Percentiles rank a stretch among this genome's conserved stretches.
Conservation (phyloP, 768 basidiomycete species). For the Mycena olivaceomarginata region DNA sequence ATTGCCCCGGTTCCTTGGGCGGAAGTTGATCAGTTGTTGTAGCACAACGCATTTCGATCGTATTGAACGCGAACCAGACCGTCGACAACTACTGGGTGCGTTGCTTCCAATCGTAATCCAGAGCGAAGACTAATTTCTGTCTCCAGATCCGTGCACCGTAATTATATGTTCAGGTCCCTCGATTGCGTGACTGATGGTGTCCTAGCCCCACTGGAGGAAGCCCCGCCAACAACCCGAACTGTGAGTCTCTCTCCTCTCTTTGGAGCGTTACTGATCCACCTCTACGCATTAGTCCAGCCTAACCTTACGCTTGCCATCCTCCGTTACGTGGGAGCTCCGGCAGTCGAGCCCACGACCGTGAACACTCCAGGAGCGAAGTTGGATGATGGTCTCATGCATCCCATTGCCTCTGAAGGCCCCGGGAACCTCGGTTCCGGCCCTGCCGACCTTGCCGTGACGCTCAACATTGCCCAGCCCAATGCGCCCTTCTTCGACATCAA, state of each 20-base stretch:
- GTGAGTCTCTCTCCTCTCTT: constrained; percentile 17
- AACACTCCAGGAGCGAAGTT: constrained; percentile 47
- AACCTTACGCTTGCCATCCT: constrained; percentile 62
- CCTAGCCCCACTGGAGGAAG: constrained; percentile 47
- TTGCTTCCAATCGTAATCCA: background rate
- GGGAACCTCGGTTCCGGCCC: constrained; percentile 38
- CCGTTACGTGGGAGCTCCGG: constrained; percentile 59
- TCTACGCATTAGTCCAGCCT: constrained; percentile 44
- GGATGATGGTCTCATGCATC: constrained; percentile 53
- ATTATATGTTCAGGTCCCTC: background rate
- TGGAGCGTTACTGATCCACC: fast-evolving
- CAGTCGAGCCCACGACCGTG: constrained; percentile 55
- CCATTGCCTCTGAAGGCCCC: constrained; percentile 31
- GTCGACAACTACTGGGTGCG: constrained; percentile 63
- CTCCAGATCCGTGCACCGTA: background rate
- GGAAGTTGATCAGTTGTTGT: background rate
- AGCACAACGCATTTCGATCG: constrained; percentile 61
- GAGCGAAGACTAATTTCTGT: too few species aligned
- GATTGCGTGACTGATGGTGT: too few species aligned
- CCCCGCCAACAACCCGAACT: constrained; percentile 51
- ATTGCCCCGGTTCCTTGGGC: background rate
- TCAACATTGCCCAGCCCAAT: constrained; percentile 40
- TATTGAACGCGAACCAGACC: constrained; percentile 63
- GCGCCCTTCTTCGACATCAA: constrained; percentile 43
- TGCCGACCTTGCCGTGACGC: constrained; percentile 27